Conservation (phyloP, 2,329 filamentous ascomycete species). For the Oidium heveae region DNA sequence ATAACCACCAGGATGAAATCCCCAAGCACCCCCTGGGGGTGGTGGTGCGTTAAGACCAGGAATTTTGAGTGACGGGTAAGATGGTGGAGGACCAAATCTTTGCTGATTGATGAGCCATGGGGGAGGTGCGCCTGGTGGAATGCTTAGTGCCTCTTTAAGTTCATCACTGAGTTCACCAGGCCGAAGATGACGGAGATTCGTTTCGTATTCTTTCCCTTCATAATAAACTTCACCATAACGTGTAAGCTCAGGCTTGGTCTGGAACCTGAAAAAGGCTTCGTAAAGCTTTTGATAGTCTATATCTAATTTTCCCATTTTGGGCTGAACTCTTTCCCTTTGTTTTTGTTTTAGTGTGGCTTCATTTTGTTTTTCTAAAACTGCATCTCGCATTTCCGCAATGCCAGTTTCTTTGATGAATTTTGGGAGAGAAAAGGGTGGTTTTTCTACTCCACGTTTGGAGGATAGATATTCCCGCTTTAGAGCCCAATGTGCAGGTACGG, state of each 20-base stretch:
- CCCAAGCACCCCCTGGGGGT: constrained; percentile 73
- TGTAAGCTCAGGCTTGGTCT: constrained; percentile 84
- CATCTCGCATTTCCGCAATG: constrained; percentile 94
- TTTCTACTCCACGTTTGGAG: constrained; percentile 90
- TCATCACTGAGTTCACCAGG: constrained; percentile 77
- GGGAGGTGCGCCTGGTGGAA: constrained; percentile 75
- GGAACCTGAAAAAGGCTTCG: constrained; percentile 93
- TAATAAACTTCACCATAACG: constrained; percentile 98
- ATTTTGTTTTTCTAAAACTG: constrained; percentile 84
- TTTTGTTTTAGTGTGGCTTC: constrained; percentile 84
- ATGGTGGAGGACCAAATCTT: constrained; percentile 74
- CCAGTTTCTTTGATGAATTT: constrained; percentile 96
- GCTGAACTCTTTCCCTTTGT: constrained; percentile 76
- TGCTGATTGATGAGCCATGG: constrained; percentile 97
- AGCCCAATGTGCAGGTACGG: constrained; percentile 83
- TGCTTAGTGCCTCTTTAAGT: constrained; percentile 76
- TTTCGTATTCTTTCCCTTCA: constrained; percentile 95
- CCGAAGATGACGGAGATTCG: constrained; percentile 70
- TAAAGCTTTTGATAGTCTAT: constrained; percentile 98
- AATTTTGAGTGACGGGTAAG: constrained; percentile 86
- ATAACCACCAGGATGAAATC: constrained; percentile 84
- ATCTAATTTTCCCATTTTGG: constrained; percentile 90
- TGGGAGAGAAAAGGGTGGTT: constrained; percentile 72
- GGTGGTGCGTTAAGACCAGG: constrained; percentile 84
- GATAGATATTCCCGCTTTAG: constrained; percentile 93